These are phyloP conservation scores for Moesziomyces parantarcticus DNA, from an alignment of 1,284 basidiomycete genomes.

Conservation along the genomic window DNA sequence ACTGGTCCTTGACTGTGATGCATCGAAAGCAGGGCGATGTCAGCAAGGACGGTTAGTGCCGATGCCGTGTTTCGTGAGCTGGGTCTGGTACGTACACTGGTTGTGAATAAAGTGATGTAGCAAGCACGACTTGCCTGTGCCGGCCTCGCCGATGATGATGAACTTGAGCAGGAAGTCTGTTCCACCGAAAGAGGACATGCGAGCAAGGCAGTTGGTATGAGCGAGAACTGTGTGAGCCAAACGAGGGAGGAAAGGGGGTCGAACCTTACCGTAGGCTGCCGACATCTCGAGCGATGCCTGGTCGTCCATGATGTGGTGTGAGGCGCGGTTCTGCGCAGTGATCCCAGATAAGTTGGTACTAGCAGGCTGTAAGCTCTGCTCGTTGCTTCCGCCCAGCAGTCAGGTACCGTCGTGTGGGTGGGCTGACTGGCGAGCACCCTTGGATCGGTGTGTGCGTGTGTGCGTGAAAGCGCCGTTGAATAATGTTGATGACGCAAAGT, in stretches of 20 bases:
- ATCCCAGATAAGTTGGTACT: not conserved
- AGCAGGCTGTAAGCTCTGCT: no score
- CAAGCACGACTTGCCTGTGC: slow-evolving; percentile 94
- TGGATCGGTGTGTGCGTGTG: no score
- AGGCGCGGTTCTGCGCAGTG: not conserved
- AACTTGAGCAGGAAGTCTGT: slow-evolving; percentile 96
- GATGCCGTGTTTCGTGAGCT: no score
- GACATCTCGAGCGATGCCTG: slow-evolving; percentile 51
- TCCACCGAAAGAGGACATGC: not conserved
- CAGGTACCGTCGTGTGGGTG: no score
- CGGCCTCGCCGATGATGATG: slow-evolving; percentile 95
- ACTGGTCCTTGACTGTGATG: slow-evolving; percentile 87
- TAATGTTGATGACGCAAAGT: no score
- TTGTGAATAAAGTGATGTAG: slow-evolving; percentile 96
- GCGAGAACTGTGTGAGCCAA: not conserved
- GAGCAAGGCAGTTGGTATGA: not conserved
- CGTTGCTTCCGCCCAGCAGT: no score
- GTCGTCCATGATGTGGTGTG: slow-evolving; percentile 27
- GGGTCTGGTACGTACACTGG: slow-evolving; percentile 75
- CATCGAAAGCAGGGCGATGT: no score
- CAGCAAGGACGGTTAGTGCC: no score
- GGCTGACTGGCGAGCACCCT: no score
- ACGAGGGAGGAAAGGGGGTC: not conserved
- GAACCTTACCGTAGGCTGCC: slow-evolving; percentile 39
- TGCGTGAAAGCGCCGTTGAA: no score